A percentile compares a stretch with the other conserved stretches of the same genome.
phyloP scores from a whole-genome alignment of 345 rosid genomes.

The Eutrema yunnanense region DNA sequence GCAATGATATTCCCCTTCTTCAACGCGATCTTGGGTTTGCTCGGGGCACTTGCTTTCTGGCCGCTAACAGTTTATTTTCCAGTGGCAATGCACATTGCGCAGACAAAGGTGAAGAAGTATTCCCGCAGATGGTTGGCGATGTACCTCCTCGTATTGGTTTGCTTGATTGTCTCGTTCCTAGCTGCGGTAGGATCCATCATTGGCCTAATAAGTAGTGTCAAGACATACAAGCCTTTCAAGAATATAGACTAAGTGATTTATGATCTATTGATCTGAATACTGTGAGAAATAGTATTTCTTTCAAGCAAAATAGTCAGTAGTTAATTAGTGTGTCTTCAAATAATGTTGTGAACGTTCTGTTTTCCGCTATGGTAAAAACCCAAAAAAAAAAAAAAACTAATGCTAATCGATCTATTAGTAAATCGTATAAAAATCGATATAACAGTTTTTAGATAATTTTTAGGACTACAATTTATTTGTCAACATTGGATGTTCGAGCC shows the following conservation, averaged over 20 bases:
- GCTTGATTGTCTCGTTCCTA: conserved; percentile 53
- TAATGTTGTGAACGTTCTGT: conserved; percentile 3
- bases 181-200: conserved; percentile 76
- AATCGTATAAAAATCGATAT: not conserved
- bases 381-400: not conserved
- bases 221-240: conserved; percentile 64
- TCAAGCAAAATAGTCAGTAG: not conserved
- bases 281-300: not conserved
- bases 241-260: conserved; percentile 1
- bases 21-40: conserved; percentile 71
- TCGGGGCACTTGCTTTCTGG: conserved; percentile 80
- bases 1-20: conserved; percentile 94
- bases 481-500: not conserved
- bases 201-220: conserved; percentile 51
- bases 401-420: not conserved
- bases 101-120: conserved; percentile 41
- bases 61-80: conserved; percentile 89
- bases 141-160: conserved; percentile 45
- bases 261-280: not conserved
- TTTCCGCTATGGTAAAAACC: not conserved
- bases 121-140: conserved; percentile 65
- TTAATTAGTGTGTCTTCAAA: not conserved
- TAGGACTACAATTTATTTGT: not conserved
- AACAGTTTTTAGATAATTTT: not conserved
- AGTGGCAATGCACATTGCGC: conserved; percentile 69